Evolutionary conservation across 2,329 filamentous ascomycete genomes (phyloP).

Genomic region (Fusarium tjaetaba): DNA sequence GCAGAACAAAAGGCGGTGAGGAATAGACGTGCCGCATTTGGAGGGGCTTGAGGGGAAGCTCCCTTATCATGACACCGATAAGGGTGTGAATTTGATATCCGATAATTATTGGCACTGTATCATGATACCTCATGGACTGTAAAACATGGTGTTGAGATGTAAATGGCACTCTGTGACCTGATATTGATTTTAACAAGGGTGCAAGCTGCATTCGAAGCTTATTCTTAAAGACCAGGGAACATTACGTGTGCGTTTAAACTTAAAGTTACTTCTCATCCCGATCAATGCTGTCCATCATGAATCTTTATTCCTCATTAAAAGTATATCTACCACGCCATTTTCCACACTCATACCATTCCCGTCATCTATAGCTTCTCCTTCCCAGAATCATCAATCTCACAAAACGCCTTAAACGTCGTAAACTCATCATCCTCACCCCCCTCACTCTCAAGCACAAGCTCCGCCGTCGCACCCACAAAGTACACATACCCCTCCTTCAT

Average conservation of each 20-base stretch:
- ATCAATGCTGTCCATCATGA: background rate
- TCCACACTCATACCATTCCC: background rate
- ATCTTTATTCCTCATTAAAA: constrained; percentile 9
- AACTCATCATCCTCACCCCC: constrained; percentile 73
- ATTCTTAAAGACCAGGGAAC: too few relatives aligned
- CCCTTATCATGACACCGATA: constrained; percentile 8
- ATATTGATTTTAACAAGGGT: too few relatives aligned
- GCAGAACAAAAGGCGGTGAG: constrained; percentile 42
- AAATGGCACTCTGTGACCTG: background rate
- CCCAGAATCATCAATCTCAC: constrained; percentile 72
- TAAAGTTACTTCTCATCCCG: too few relatives aligned
- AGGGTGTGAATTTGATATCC: constrained; percentile 16
- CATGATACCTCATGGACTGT: background rate
- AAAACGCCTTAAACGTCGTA: constrained; percentile 93
- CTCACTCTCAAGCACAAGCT: constrained; percentile 79
- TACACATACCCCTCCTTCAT: constrained; percentile 79
- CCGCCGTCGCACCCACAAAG: constrained; percentile 89
- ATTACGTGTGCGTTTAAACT: too few relatives aligned
- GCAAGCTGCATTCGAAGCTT: too few relatives aligned
- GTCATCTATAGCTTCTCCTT: constrained; percentile 41
- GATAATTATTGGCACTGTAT: background rate
- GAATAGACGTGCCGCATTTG: background rate
- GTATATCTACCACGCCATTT: constrained; percentile 2
- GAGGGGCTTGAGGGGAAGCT: background rate
- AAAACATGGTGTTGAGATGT: background rate